These are phyloP conservation scores for Pseudotsuga menziesii DNA, from an alignment of 75 land plant species.

Conservation along the genomic window DNA sequence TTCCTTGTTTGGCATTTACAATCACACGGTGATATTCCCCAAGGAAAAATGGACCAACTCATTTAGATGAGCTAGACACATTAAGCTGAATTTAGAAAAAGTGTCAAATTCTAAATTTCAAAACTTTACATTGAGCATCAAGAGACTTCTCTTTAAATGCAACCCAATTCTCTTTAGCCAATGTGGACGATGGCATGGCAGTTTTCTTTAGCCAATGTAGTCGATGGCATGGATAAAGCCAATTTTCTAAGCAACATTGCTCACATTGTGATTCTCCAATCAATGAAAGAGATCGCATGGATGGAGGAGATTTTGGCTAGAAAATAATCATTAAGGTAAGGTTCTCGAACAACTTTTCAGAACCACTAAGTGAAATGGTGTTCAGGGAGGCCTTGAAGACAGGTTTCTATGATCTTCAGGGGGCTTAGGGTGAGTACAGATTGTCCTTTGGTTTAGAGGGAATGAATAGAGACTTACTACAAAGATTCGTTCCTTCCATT, in stretches of 20 bases:
- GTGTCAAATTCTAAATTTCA: constrained; percentile 95
- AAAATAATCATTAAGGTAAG: constrained; percentile 45
- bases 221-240: constrained; percentile 90
- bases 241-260: constrained; percentile 89
- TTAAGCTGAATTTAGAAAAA: constrained; percentile 88
- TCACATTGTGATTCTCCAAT: constrained; percentile 79
- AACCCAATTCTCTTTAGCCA: constrained; percentile 83
- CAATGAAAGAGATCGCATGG: constrained; percentile 86
- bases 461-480: constrained; percentile 71
- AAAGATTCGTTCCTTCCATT: constrained; percentile 24
- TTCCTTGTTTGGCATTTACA: constrained; percentile 74
- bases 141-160: constrained; percentile 86
- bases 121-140: constrained; percentile 63
- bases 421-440: constrained; percentile 85
- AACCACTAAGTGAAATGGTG: constrained; percentile 56
- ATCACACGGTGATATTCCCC: constrained; percentile 75
- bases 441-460: constrained; percentile 71
- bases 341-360: constrained; percentile 29
- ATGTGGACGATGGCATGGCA: constrained; percentile 91
- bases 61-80: constrained; percentile 79
- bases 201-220: too few relatives aligned
- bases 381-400: constrained; percentile 89
- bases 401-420: constrained; percentile 87
- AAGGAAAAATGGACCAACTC: constrained; percentile 69
- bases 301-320: constrained; percentile 74